These are phyloP conservation scores for Salix udensis DNA, from an alignment of 345 rosid species.

Conservation along the genomic window DNA sequence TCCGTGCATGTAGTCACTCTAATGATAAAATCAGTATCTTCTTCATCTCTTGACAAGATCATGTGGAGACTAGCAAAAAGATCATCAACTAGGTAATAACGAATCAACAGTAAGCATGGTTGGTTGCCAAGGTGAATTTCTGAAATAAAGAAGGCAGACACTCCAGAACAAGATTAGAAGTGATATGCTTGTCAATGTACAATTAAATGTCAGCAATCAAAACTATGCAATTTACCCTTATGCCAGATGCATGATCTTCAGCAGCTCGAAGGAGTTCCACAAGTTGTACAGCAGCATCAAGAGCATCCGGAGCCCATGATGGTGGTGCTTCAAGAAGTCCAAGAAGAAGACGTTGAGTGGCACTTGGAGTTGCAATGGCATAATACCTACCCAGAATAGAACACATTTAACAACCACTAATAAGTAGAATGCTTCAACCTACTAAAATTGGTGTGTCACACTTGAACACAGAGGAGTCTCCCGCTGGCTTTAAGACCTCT, in stretches of 20 bases:
- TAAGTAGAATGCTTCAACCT: neutral
- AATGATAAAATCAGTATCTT: neutral
- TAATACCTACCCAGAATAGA: constrained; percentile 56
- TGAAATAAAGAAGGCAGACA: neutral
- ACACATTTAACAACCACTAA: constrained; percentile 10
- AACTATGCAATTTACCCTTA: constrained; percentile 57
- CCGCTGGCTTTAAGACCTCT: neutral
- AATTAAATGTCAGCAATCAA: neutral
- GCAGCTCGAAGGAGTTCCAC: constrained; percentile 98
- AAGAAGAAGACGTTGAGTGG: constrained; percentile 92
- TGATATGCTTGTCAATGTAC: neutral
- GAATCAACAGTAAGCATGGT: neutral
- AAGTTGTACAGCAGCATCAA: constrained; percentile 99
- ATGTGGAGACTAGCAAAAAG: neutral
- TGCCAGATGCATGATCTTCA: constrained; percentile 92
- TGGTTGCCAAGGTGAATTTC: neutral
- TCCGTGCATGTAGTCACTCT: neutral
- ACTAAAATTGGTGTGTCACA: neutral
- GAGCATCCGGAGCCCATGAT: constrained; percentile 99
- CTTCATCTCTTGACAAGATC: neutral
- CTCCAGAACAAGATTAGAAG: neutral
- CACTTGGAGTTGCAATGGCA: constrained; percentile 97
- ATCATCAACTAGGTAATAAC: neutral
- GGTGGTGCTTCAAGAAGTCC: constrained; percentile 99
- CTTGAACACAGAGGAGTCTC: neutral